Base-by-base conservation (phyloP, 306 rosid species). In the Gastrolobium villosum region DNA sequence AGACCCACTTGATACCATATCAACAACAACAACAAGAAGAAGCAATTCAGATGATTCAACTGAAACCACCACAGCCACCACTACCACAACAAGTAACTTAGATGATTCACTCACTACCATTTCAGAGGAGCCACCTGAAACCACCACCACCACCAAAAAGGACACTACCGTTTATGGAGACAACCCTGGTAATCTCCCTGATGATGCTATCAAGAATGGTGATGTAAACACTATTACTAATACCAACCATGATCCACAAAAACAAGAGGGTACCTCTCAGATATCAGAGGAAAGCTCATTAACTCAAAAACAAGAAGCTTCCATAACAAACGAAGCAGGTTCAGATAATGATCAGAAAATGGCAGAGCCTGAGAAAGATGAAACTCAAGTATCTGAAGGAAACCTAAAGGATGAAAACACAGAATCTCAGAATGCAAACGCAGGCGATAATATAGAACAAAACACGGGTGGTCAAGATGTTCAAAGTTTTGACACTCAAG, bases 171-270 rank as follows among this genome's bases (percentile, higher is more conserved):
- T 82, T 0, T 89, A 70, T 6, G 98, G 92, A 55, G 98, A 93
- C 78, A 90, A 86, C 70, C 93, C 96, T 2, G 91, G 94, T 3
- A 87, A 90, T 52, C 94, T 93, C 26, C 96, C 98, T 0, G 90
- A 85, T 2, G 98, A 93, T 53, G 94, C 96, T 50, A 86, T 92
- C n/a, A 86, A 81, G 70, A 46, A 75, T 1, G 90, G 83, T 28
- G 89, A 87, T 0, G 45, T 13, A 5, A 55, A 56, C 54, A 39
- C 64, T 26, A 74, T 40, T 5, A 10, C 10, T 15, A 60, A 63
- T 20, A 36, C 14, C 5, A 34, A 54, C 3, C 28, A 15, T 32
- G 82, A 65, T 13, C 14, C 63, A 5, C 79, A 63, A 2, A 82
- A 65, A 15, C 81, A 80, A 13, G 68, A 66, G 52, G 57, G 34